Percentiles rank a stretch among this genome's conserved stretches.
These are phyloP conservation scores for Chenopodium suecicum DNA, from an alignment of 148 eudicot species.

Conservation along the genomic window DNA sequence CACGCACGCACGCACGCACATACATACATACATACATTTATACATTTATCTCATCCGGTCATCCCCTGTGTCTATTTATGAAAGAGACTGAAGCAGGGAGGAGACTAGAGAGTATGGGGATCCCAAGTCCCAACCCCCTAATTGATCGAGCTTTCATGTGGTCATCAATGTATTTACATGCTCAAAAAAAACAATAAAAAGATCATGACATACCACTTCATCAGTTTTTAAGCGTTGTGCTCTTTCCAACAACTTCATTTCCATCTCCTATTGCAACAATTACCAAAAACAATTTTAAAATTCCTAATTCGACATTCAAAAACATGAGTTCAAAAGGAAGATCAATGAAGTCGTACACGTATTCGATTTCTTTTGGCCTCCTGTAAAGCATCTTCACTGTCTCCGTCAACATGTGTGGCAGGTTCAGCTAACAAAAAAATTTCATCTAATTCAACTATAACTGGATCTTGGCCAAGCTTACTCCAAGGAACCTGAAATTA, in stretches of 20 bases:
- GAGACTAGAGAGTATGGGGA: background rate
- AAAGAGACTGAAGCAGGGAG: background rate
- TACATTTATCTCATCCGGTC: background rate
- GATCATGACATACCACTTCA: constrained; percentile 63
- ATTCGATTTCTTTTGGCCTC: constrained; percentile 81
- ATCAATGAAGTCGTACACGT: constrained; percentile 45
- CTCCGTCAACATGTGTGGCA: constrained; percentile 88
- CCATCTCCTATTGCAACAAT: constrained; percentile 66
- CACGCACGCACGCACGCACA: too few species aligned
- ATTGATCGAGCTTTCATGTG: background rate
- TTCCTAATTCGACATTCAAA: background rate
- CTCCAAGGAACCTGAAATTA: constrained; percentile 92
- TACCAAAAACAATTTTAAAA: background rate
- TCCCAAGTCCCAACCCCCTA: background rate
- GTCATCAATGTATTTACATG: background rate
- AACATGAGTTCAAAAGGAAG: background rate
- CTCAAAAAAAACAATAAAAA: background rate
- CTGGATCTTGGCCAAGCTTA: constrained; percentile 99
- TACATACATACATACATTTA: too few species aligned
- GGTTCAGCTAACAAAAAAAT: constrained; percentile 90
- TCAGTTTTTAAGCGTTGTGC: constrained; percentile 49
- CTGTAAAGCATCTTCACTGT: constrained; percentile 79
- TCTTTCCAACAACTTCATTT: constrained; percentile 85
- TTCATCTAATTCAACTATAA: constrained; percentile 77
- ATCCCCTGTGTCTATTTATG: background rate